phyloP scores from a whole-genome alignment of 306 rosid species.

The Canavalia ensiformis region DNA sequence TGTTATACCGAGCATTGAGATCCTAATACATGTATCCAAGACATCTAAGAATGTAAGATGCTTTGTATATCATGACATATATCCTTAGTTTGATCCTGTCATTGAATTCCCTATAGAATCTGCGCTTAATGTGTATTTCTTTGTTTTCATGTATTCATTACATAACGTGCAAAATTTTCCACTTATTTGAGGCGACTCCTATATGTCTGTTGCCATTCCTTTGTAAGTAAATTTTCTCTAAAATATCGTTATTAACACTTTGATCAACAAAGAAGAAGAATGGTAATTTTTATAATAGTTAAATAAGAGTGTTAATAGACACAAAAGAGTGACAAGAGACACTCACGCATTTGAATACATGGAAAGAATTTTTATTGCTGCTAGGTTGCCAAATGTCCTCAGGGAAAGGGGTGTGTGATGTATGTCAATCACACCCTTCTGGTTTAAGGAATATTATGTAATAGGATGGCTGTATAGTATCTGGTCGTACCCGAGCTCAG shows the following conservation, averaged over 20 bases:
- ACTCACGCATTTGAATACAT: slow-evolving; percentile 19
- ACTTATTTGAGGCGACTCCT: too few relatives aligned
- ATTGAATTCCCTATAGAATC: background rate
- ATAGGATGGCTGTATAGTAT: slow-evolving; percentile 31
- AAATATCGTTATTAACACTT: too few relatives aligned
- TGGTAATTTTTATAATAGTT: too few relatives aligned
- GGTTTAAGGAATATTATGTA: background rate
- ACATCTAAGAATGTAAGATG: background rate
- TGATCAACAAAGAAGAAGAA: too few relatives aligned
- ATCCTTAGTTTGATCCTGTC: too few relatives aligned
- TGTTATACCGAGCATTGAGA: background rate
- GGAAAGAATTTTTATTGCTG: slow-evolving; percentile 10
- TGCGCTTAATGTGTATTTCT: background rate
- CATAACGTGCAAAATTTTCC: too few relatives aligned
- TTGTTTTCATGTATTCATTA: too few relatives aligned
- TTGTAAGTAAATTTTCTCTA: too few relatives aligned
- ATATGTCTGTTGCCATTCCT: too few relatives aligned
- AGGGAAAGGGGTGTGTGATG: slow-evolving; percentile 25
- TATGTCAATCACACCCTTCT: slow-evolving; percentile 17
- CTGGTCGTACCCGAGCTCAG: background rate
- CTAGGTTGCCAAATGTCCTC: slow-evolving; percentile 14
- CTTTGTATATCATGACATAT: background rate
- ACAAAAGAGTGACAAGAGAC: too few relatives aligned
- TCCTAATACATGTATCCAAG: background rate
- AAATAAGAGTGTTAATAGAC: too few relatives aligned